Conservation (phyloP, 495 filamentous ascomycete genomes). For the Hyaloscypha bicolor region DNA sequence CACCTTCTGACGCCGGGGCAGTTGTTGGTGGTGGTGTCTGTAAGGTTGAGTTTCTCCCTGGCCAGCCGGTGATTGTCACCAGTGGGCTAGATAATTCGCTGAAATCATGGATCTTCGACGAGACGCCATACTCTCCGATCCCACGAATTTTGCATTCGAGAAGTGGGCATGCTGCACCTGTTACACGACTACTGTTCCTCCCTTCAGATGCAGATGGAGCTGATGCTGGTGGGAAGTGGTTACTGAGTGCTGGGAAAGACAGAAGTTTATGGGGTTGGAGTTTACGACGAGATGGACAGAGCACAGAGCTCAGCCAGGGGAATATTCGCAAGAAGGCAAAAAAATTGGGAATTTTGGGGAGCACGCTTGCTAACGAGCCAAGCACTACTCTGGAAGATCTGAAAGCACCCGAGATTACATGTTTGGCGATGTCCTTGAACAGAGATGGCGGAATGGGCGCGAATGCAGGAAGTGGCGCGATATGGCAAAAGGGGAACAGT, state of each 20-base stretch:
- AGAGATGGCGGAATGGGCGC: slow-evolving; percentile 90
- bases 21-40: slow-evolving; percentile 61
- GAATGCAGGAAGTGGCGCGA: slow-evolving; percentile 62
- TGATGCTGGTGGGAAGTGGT: slow-evolving; percentile 90
- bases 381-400: slow-evolving; percentile 69
- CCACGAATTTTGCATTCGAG: slow-evolving; percentile 83
- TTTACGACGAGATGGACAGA: slow-evolving; percentile 91
- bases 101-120: slow-evolving; percentile 93
- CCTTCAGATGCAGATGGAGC: slow-evolving; percentile 85
- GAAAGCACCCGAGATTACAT: slow-evolving; percentile 87
- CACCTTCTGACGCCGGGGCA: slow-evolving; percentile 49
- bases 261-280: slow-evolving; percentile 94
- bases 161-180: slow-evolving; percentile 83
- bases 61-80: slow-evolving; percentile 87
- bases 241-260: slow-evolving; percentile 85
- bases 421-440: slow-evolving; percentile 86
- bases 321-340: slow-evolving; percentile 79
- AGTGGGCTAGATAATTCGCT: slow-evolving; percentile 91
- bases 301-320: slow-evolving; percentile 90
- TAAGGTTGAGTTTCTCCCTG: slow-evolving; percentile 86
- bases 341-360: slow-evolving; percentile 70
- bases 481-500: slow-evolving; percentile 76
- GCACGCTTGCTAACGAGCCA: slow-evolving; percentile 47
- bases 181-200: slow-evolving; percentile 78
- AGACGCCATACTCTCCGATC: slow-evolving; percentile 79